Conservation (phyloP, 164 flowering plant genomes). For the Magnolia changhungtana region DNA sequence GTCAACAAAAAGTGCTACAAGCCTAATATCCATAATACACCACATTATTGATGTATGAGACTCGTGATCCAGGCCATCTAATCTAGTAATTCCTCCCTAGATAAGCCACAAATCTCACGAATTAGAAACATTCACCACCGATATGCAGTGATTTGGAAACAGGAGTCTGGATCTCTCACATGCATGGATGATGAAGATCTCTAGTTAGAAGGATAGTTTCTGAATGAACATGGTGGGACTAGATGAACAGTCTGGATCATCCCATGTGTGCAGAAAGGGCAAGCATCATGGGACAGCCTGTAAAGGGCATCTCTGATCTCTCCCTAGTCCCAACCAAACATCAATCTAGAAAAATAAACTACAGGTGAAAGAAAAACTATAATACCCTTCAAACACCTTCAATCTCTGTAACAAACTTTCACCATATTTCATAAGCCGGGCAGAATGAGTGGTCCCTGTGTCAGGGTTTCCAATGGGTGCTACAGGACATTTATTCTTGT, state of each 20-base stretch:
- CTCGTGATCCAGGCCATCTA: too few relatives aligned
- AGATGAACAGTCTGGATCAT: not conserved
- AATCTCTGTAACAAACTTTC: constrained; percentile 60
- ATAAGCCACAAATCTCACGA: too few relatives aligned
- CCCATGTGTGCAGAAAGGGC: not conserved
- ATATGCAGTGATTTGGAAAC: too few relatives aligned
- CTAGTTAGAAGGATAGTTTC: too few relatives aligned
- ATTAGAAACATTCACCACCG: too few relatives aligned
- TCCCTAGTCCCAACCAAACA: not conserved
- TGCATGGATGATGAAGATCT: too few relatives aligned
- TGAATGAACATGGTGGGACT: not conserved
- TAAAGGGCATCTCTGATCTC: not conserved
- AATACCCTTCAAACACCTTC: constrained; percentile 56
- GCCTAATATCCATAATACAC: too few relatives aligned
- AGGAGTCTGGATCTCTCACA: too few relatives aligned
- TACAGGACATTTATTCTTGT: not conserved
- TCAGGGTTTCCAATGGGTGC: constrained; percentile 17
- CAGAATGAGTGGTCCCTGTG: constrained; percentile 27
- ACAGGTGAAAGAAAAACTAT: not conserved
- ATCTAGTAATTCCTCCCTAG: too few relatives aligned
- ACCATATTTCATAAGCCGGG: constrained; percentile 40
- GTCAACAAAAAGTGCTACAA: not conserved
- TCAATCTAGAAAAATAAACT: not conserved
- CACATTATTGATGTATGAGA: too few relatives aligned
- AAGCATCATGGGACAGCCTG: not conserved